Evolutionary conservation across 768 basidiomycete genomes (phyloP).

Genomic region (Agrocybe praecox): DNA sequence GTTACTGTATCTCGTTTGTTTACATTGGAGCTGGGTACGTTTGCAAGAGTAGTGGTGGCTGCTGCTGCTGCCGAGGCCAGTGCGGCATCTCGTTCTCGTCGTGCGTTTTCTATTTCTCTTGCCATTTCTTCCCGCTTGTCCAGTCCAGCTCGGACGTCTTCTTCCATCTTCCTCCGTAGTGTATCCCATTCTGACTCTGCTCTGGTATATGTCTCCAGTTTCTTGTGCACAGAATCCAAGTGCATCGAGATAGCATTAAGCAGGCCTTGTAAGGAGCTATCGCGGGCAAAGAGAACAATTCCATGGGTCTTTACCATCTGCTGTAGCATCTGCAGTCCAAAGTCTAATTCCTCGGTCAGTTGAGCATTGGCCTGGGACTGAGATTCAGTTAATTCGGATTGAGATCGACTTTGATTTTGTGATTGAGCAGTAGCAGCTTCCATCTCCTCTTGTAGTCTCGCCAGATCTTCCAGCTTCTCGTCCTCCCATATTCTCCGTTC

Average conservation of each 20-base stretch:
- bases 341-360: conserved; percentile 28
- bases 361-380: conserved; percentile 1
- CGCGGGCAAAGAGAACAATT: conserved; percentile 55
- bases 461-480: conserved; percentile 49
- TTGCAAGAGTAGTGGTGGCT: not conserved
- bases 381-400: not conserved
- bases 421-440: conserved; percentile 29
- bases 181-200: conserved; percentile 51
- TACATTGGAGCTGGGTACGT: not conserved
- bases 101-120: conserved; percentile 55
- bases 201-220: conserved; percentile 42
- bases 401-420: not conserved
- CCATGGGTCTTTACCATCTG: conserved; percentile 57
- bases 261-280: conserved; percentile 51
- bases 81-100: conserved; percentile 53
- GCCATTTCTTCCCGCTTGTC: conserved; percentile 49
- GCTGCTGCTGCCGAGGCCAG: not conserved
- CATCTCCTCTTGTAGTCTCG: conserved; percentile 48
- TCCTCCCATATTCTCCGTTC: conserved; percentile 50
- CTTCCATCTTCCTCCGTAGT: conserved; percentile 47
- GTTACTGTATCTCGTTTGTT: not conserved
- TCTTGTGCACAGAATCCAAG: conserved; percentile 47
- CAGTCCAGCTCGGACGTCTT: conserved; percentile 45
- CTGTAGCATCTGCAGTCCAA: conserved; percentile 48
- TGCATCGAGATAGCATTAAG: conserved; percentile 52